Conservation (phyloP, 1,284 basidiomycete species). For the Ustilago nuda region DNA sequence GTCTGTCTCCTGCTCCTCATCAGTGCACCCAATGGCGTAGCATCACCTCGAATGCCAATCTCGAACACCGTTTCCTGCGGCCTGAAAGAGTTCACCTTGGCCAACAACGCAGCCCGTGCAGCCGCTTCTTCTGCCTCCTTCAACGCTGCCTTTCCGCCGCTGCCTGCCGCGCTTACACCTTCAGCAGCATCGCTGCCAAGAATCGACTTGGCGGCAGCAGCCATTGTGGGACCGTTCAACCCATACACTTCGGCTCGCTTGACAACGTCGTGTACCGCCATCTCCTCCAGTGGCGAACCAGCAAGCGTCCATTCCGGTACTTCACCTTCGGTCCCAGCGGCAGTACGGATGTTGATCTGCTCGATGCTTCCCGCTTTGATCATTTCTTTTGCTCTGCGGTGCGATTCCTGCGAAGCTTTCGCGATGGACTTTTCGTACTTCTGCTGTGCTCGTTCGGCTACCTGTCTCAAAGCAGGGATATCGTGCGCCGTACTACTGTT, state of each 20-base stretch:
- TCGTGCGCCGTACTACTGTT: constrained; percentile 72
- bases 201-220: constrained; percentile 14
- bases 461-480: constrained; percentile 80
- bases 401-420: constrained; percentile 86
- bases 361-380: constrained; percentile 72
- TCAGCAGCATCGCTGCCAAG: constrained; percentile 12
- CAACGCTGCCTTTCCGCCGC: constrained; percentile 15
- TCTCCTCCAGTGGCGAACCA: constrained; percentile 75
- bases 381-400: constrained; percentile 90
- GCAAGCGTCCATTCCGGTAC: constrained; percentile 75
- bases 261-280: constrained; percentile 77
- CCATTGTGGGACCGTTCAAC: constrained; percentile 35
- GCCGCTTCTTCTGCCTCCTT: constrained; percentile 72
- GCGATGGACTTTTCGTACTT: constrained; percentile 95
- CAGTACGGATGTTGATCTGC: constrained; percentile 50
- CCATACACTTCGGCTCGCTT: constrained; percentile 56
- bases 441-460: constrained; percentile 88
- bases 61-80: constrained; percentile 94
- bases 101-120: constrained; percentile 77
- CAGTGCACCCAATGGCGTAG: constrained; percentile 70
- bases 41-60: constrained; percentile 80
- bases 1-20: constrained; percentile 91
- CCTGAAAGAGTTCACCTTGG: constrained; percentile 82
- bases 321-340: constrained; percentile 29
- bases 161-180: neutral